phyloP scores from a whole-genome alignment of 139 green algal species.

The Gonium pectorale region DNA sequence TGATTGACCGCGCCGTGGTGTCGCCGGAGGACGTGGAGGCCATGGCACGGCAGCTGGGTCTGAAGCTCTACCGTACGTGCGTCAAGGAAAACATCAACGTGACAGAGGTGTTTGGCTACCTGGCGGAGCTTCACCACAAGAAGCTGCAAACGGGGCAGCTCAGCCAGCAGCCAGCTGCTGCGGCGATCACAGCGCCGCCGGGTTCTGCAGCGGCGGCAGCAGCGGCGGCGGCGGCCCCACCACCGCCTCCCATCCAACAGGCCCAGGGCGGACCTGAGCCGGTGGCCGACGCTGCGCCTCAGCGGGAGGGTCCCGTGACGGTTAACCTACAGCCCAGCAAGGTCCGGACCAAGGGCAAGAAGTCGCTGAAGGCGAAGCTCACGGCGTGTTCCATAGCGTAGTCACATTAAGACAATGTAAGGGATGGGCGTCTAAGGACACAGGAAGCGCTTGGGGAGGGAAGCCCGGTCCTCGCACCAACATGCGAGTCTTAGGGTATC shows the following conservation, averaged over 20 bases:
- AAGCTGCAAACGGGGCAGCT: slow-evolving; percentile 56
- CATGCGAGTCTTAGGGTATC: no score
- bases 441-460: no score
- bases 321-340: slow-evolving; percentile 61
- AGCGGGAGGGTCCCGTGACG: slow-evolving; percentile 22
- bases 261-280: slow-evolving; percentile 2
- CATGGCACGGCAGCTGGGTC: slow-evolving; percentile 66
- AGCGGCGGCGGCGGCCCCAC: neutral
- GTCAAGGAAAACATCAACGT: slow-evolving; percentile 87
- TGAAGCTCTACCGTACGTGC: slow-evolving; percentile 81
- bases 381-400: slow-evolving; percentile 49
- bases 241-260: neutral
- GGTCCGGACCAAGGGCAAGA: slow-evolving; percentile 67
- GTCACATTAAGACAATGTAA: neutral
- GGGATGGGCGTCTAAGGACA: no score
- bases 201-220: neutral
- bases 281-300: neutral
- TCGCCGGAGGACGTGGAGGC: slow-evolving; percentile 71
- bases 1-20: slow-evolving; percentile 72
- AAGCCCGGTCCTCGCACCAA: no score
- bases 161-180: slow-evolving; percentile 8
- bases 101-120: slow-evolving; percentile 75
- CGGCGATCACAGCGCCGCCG: slow-evolving; percentile 5
- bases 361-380: slow-evolving; percentile 58
- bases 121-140: slow-evolving; percentile 66